phyloP scores from a whole-genome alignment of 306 rosid species.

The Nissolia schottii region DNA sequence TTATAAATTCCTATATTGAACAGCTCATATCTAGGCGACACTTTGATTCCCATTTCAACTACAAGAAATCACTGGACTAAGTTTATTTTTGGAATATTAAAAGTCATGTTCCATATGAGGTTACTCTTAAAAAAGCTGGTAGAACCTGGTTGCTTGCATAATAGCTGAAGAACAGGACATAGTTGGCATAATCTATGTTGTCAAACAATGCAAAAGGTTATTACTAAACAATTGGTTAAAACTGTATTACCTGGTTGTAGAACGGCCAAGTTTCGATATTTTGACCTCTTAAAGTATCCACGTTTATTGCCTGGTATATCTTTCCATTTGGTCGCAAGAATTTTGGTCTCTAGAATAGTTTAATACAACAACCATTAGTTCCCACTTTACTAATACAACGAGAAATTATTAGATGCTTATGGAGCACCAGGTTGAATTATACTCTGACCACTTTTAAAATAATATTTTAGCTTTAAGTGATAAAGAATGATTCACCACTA shows the following conservation, averaged over 20 bases:
- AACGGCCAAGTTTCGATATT: slow-evolving; percentile 92
- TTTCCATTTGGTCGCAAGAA: slow-evolving; percentile 62
- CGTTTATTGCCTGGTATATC: slow-evolving; percentile 76
- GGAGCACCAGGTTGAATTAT: too few species aligned
- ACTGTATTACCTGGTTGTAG: slow-evolving; percentile 65
- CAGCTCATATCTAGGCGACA: background rate
- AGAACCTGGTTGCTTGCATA: background rate
- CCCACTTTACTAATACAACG: background rate
- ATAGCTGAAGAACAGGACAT: background rate
- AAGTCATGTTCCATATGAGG: background rate
- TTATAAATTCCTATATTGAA: background rate
- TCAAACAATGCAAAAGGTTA: background rate
- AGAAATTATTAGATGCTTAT: too few species aligned
- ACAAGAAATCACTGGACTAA: background rate
- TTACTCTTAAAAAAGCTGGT: background rate
- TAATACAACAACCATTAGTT: background rate
- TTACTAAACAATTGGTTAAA: background rate
- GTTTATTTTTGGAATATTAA: background rate
- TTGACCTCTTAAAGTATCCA: slow-evolving; percentile 77
- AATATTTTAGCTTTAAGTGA: too few species aligned
- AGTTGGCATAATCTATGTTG: background rate
- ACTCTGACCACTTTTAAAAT: too few species aligned
- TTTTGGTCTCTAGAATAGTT: slow-evolving; percentile 59
- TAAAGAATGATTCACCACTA: too few species aligned
- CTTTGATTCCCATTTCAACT: slow-evolving; percentile 14